Evolutionary conservation across 139 green algal species (phyloP), one percentile per base, ranked within the genome.

Genomic region (Closterium sp.): DNA sequence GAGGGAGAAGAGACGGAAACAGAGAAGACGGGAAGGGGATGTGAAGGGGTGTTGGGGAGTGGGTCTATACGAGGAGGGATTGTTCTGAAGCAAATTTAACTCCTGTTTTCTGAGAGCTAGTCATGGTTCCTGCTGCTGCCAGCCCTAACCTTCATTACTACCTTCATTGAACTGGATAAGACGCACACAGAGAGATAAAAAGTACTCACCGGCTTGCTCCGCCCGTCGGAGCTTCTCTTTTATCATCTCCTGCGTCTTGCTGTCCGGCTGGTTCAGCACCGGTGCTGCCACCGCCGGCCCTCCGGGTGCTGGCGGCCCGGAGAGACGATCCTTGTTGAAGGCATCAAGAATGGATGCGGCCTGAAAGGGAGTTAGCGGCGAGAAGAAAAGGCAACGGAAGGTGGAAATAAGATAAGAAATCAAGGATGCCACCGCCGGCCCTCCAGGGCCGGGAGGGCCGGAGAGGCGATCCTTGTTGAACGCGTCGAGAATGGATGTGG

Each of bases 221-320:
- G 93, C 93, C 5, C 92, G 31, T 85, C 92, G 88, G 2, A 95
- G 42, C 29, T 91, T 95, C 90, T 95, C 92, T 22, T 91, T 91
- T 9, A 94, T 94, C 70, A 91, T 70, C 85, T 93, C 73, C 89
- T 94, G 92, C 24, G 89, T 94, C 34, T n/a, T 38, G 70, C 70
- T 91, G 88, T 62, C 27, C 6, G 62, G 27, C 88, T 62, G 88
- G 88, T 4, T 84, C 11, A 87, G 7, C 30, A 73, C 9, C 0
- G 45, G 45, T 22, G 70, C 27, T n/a, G 89, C 30, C 9, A 50
- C 10, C 22, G 9, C 38, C 85, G 9, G 79, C 10, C n/a, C 45
- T 1, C 29, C 9, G 3, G 45, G 45, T 1, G 45, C 45, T 22
- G 45, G 45, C 45, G 45, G 45, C 1, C 45, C 45, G 45, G 45